These are phyloP conservation scores for Leptographium galeiforme DNA, from an alignment of 2,329 filamentous ascomycete species.

Conservation along the genomic window DNA sequence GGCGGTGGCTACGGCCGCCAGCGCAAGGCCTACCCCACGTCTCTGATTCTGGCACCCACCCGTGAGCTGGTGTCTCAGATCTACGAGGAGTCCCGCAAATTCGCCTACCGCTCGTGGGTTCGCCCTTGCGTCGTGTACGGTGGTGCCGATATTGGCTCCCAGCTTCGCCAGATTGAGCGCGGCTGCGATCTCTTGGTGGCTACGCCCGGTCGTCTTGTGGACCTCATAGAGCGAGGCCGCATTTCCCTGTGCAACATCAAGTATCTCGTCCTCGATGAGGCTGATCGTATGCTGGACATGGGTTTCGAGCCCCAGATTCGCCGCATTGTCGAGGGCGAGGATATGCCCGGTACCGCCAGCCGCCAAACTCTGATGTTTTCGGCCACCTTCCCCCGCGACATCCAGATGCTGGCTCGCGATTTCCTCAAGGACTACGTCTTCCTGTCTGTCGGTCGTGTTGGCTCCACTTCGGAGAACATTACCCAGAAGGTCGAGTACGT, in stretches of 20 bases:
- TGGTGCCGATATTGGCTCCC: constrained; percentile 95
- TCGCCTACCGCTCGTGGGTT: constrained; percentile 97
- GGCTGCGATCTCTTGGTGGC: constrained; percentile 95
- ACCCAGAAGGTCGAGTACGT: constrained; percentile 97
- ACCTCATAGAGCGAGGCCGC: constrained; percentile 94
- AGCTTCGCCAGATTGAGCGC: constrained; percentile 94
- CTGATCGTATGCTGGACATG: constrained; percentile 99
- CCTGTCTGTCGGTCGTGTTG: constrained; percentile 94
- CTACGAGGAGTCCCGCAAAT: constrained; percentile 94
- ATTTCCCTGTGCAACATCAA: constrained; percentile 98
- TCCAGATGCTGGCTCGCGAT: constrained; percentile 96
- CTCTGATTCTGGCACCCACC: constrained; percentile 87
- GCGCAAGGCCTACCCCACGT: constrained; percentile 95
- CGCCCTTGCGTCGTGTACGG: constrained; percentile 97
- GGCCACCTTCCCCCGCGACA: constrained; percentile 96
- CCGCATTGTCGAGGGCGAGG: constrained; percentile 94
- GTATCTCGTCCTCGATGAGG: constrained; percentile 96
- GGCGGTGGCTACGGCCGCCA: constrained; percentile 70
- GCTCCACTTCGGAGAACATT: constrained; percentile 99
- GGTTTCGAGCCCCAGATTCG: constrained; percentile 99
- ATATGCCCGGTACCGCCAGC: constrained; percentile 73
- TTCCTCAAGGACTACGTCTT: constrained; percentile 99
- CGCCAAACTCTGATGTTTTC: constrained; percentile 99
- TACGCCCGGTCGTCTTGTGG: constrained; percentile 91
- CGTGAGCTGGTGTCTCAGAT: constrained; percentile 99